Evolutionary conservation across 805 yeast genomes (phyloP), one percentile per base, ranked within the genome.

Genomic region (Wickerhamomyces chambardii): DNA sequence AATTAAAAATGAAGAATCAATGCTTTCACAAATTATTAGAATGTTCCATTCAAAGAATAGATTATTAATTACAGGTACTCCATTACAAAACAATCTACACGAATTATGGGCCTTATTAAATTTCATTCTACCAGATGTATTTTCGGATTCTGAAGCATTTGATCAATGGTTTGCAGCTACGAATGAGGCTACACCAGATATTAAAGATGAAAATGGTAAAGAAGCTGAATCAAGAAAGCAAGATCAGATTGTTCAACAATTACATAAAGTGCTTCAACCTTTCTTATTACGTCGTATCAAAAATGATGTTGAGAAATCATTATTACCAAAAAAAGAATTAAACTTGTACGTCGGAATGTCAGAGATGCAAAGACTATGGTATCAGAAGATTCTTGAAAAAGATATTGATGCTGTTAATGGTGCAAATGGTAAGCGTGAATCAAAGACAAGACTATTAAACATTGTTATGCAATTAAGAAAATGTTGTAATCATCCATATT

Each of bases 381-480:
- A 83, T 53, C 80, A 78, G 50, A 77, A 77, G 51, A 70, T 83
- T 36, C 56, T 83, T 43, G 92, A 82, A 51, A 81, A 81, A 50
- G 92, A 83, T 53, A 71, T 83, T 26, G 90, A 83, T 60, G 92
- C 92, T 0, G 89, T 83, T 10, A 83, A 83, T 55, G 90, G 87
- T n/a, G 78, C 82, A 6, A 76, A 68, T 47, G 86, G 86, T 28
- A 79, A 75, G 44, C 70, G 75, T 39, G 94, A 83, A 53, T 70
- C 82, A 12, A 82, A 83, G 51, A 83, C 94, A 2, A 63, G 92
- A 48, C 63, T 83, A 39, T 59, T 83, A 32, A 83, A 83, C 53
- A 83, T 83, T 45, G 90, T 82, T 32, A 83, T 83, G 94, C 94
- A 83, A 54, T 63, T 83, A 48, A 70, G 92, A 52, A 83, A 83